Conservation (phyloP, 2,329 filamentous ascomycete genomes). For the Cercospora citrullina region DNA sequence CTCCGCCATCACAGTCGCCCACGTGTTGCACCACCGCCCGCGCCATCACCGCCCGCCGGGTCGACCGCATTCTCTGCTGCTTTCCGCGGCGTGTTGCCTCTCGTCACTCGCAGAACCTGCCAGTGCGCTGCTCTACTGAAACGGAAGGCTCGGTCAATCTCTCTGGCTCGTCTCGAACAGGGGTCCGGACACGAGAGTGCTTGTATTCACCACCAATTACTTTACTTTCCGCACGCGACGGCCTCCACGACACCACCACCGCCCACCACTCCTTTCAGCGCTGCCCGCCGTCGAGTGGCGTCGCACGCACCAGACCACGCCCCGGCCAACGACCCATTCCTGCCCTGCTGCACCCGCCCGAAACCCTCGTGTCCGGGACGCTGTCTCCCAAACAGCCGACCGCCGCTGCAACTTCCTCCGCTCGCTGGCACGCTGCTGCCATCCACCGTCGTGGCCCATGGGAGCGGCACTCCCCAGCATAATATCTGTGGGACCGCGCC, state of each 20-base stretch:
- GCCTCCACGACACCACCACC: slow-evolving; percentile 2
- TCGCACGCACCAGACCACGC: not conserved
- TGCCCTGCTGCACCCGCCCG: slow-evolving; percentile 10
- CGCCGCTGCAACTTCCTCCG: slow-evolving; percentile 11
- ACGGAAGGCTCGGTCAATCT: slow-evolving; percentile 11
- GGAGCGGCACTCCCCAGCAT: slow-evolving; percentile 28
- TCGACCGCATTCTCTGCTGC: not conserved
- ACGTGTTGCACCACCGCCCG: not conserved
- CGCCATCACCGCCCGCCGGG: not conserved
- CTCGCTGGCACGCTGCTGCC: slow-evolving; percentile 16
- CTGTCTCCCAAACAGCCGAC: not conserved
- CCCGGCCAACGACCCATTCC: not conserved
- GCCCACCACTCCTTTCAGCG: not conserved
- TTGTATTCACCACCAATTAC: slow-evolving; percentile 7
- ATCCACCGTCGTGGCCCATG: slow-evolving; percentile 26
- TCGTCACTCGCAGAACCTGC: not conserved
- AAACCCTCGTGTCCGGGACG: not conserved
- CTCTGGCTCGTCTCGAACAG: slow-evolving; percentile 8
- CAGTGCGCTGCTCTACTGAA: not conserved
- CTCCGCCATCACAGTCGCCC: not conserved
- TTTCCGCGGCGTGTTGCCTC: not conserved
- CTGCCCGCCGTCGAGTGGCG: not conserved
- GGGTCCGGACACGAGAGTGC: slow-evolving; percentile 6
- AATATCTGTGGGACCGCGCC: slow-evolving; percentile 31
- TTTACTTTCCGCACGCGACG: not conserved